A percentile compares a stretch with the other conserved stretches of the same genome.
Conservation (phyloP, 2,329 filamentous ascomycete species). For the Xylaria sp. region DNA sequence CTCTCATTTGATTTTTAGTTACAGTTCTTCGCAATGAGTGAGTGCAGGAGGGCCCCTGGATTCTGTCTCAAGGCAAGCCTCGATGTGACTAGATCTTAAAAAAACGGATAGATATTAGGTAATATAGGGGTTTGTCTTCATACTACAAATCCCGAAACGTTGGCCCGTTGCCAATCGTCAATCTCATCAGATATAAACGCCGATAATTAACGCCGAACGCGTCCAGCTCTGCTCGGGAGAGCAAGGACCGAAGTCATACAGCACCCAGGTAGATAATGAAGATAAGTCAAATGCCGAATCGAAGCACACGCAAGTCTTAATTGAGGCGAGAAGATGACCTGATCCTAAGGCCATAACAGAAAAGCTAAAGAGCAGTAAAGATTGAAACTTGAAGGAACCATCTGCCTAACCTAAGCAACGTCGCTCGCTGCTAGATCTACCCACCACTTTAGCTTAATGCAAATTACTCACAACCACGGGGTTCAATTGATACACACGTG, state of each 20-base stretch:
- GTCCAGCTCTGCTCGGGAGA: slow-evolving; percentile 18
- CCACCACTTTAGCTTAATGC: too few species aligned
- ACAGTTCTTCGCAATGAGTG: background rate
- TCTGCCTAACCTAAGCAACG: too few species aligned
- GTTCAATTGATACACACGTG: too few species aligned
- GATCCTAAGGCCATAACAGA: background rate
- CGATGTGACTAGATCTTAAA: background rate
- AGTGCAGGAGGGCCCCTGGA: too few species aligned
- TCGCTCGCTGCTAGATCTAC: too few species aligned
- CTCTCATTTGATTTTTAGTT: background rate
- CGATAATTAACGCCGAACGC: background rate
- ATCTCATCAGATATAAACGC: too few species aligned
- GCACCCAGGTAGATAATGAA: background rate
- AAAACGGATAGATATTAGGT: background rate
- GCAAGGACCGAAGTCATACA: slow-evolving; percentile 21
- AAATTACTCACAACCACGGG: too few species aligned
- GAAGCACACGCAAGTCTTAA: too few species aligned
- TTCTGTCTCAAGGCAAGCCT: background rate
- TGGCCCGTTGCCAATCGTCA: too few species aligned
- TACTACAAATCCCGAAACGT: too few species aligned
- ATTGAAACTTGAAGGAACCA: background rate
- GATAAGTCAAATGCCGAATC: background rate
- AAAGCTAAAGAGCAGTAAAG: background rate
- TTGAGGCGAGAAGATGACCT: background rate
- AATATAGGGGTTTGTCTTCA: too few species aligned